Evolutionary conservation across 345 rosid genomes (phyloP).

Genomic region (Rhodamnia rubescens): DNA sequence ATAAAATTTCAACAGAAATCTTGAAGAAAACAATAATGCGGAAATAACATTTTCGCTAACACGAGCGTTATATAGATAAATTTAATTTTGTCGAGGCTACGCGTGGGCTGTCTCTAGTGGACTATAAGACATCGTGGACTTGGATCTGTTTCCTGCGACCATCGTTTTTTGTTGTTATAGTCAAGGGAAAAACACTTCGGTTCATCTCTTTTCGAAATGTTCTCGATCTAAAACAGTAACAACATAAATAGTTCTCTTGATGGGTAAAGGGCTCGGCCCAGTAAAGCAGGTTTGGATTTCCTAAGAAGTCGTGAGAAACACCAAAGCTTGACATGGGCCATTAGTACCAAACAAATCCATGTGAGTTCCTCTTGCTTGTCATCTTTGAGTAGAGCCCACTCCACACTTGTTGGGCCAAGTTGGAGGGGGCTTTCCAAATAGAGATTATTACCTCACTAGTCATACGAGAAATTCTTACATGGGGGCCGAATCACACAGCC

Average conservation of each 20-base stretch:
- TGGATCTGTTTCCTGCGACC: not conserved
- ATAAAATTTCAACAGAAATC: not conserved
- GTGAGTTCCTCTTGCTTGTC: not conserved
- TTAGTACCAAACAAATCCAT: not conserved
- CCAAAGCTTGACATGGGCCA: not conserved
- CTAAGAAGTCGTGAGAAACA: not conserved
- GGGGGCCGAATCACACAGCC: not conserved
- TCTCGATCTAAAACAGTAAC: not conserved
- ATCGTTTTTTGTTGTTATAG: not conserved
- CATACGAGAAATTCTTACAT: not conserved
- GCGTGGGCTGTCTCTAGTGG: not conserved
- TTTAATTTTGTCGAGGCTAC: not conserved
- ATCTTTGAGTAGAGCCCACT: not conserved
- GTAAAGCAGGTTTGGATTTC: not conserved
- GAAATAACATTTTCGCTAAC: not conserved
- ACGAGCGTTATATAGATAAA: not conserved
- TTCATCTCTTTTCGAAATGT: not conserved
- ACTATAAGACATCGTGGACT: not conserved
- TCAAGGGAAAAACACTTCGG: not conserved
- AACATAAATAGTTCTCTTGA: not conserved
- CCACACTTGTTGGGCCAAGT: not conserved
- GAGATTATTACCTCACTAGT: not conserved
- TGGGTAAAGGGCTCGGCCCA: not conserved
- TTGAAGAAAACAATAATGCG: not conserved
- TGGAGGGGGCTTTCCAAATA: not conserved